These are phyloP conservation scores for Achlya hypogyna DNA, from an alignment of 352 stramenopile genomes.

Conservation along the genomic window DNA sequence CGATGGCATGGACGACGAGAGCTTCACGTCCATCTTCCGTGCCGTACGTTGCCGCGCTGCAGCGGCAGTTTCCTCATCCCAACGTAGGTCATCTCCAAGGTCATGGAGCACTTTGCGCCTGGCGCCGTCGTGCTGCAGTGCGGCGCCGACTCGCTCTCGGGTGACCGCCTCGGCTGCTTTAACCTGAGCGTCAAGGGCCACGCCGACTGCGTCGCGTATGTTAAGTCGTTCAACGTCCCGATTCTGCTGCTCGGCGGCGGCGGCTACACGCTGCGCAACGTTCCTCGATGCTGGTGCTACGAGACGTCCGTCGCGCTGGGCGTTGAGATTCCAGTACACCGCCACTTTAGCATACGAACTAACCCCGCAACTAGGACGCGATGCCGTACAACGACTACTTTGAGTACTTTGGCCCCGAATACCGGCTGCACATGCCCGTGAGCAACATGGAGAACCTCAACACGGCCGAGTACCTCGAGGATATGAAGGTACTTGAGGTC, in stretches of 20 bases:
- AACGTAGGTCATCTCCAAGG: conserved; percentile 89
- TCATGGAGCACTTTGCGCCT: conserved; percentile 94
- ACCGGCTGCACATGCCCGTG: conserved; percentile 95
- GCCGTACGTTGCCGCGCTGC: conserved; percentile 15
- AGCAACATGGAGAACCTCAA: conserved; percentile 97
- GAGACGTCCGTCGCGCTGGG: conserved; percentile 94
- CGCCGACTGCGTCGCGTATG: conserved; percentile 94
- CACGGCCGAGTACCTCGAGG: conserved; percentile 85
- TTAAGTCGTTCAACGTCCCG: conserved; percentile 95
- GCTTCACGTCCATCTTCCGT: conserved; percentile 85
- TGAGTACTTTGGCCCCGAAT: conserved; percentile 98
- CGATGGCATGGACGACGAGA: conserved; percentile 98
- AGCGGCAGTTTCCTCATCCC: neutral
- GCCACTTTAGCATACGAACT: conserved; percentile 32
- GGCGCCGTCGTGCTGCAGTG: conserved; percentile 97
- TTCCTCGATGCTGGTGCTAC: conserved; percentile 90
- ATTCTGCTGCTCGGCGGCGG: conserved; percentile 95
- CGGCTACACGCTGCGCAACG: conserved; percentile 98
- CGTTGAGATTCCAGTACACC: conserved; percentile 53
- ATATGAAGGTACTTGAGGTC: conserved; percentile 75
- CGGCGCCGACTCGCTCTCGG: conserved; percentile 96
- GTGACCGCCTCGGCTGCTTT: conserved; percentile 97
- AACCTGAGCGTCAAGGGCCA: conserved; percentile 97
- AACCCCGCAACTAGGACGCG: conserved; percentile 54
- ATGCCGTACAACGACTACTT: conserved; percentile 99